These are phyloP conservation scores for Gracilaria domingensis DNA, from an alignment of 23 red algal species.

Conservation along the genomic window DNA sequence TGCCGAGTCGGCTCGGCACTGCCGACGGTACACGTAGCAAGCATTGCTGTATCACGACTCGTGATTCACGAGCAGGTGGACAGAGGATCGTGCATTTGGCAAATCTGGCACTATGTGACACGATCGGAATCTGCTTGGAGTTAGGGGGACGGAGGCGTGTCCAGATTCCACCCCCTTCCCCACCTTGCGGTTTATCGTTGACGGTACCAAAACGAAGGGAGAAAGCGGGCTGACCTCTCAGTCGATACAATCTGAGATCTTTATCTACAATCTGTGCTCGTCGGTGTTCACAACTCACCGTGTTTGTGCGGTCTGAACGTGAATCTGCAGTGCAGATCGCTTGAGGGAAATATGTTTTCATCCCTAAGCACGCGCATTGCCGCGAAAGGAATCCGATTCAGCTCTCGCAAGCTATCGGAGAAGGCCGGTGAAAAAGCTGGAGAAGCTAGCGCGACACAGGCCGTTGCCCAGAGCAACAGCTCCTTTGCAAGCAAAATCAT, in stretches of 20 bases:
- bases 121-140: neutral
- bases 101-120: neutral
- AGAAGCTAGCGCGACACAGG: neutral
- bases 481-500: neutral
- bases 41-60: no score
- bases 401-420: constrained; percentile 38
- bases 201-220: neutral
- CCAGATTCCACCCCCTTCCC: neutral
- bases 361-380: constrained; percentile 38
- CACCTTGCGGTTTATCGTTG: neutral
- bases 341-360: constrained; percentile 13
- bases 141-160: neutral
- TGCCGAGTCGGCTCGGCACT: no score
- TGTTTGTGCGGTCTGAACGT: neutral
- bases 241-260: neutral
- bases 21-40: no score
- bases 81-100: neutral
- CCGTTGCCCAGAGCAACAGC: neutral
- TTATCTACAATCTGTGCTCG: neutral
- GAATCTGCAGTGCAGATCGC: neutral
- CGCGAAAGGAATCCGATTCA: neutral
- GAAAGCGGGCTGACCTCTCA: neutral
- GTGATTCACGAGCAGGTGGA: no score
- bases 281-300: neutral
- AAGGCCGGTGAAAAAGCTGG: constrained; percentile 5